phyloP scores from a whole-genome alignment of 352 stramenopile genomes.

The Chrysophaeum taylorii region DNA sequence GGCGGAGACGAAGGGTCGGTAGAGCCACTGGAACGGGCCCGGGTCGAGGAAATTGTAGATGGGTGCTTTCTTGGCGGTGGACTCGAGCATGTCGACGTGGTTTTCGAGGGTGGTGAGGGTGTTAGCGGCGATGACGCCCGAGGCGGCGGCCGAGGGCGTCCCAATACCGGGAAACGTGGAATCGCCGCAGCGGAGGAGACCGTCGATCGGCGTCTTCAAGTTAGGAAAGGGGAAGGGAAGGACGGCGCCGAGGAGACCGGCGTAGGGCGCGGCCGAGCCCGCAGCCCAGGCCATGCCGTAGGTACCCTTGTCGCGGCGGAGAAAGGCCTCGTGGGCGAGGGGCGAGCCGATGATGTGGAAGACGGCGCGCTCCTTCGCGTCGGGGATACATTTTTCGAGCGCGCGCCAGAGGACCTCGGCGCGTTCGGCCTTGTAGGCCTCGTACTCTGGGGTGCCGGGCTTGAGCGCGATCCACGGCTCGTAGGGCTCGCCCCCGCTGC shows the following conservation, averaged over 20 bases:
- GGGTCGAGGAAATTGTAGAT: conserved; percentile 59
- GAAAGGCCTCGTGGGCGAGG: conserved; percentile 54
- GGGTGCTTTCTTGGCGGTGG: conserved; percentile 44
- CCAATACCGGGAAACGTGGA: conserved; percentile 59
- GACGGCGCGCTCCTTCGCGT: conserved; percentile 49
- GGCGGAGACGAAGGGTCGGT: conserved; percentile 46
- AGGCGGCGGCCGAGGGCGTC: conserved; percentile 49
- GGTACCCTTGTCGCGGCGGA: conserved; percentile 49
- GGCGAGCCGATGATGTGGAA: conserved; percentile 57
- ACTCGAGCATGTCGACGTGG: conserved; percentile 48
- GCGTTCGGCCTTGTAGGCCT: conserved; percentile 56
- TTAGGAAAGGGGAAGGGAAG: conserved; percentile 58
- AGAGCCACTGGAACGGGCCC: conserved; percentile 47
- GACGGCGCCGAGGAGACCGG: conserved; percentile 40
- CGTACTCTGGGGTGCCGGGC: conserved; percentile 43
- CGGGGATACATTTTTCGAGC: conserved; percentile 52
- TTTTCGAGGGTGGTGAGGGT: conserved; percentile 52
- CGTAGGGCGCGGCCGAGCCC: conserved; percentile 47
- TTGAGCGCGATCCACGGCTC: conserved; percentile 56
- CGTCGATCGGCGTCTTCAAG: conserved; percentile 55
- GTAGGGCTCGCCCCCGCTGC: conserved; percentile 53
- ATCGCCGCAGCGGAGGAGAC: conserved; percentile 51
- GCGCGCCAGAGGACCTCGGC: conserved; percentile 48
- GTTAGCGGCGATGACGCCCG: conserved; percentile 50
- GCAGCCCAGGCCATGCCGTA: conserved; percentile 59